Percentiles rank a stretch among this genome's conserved stretches.
phyloP scores from a whole-genome alignment of 305 asterid genomes.

The Fraxinus angustifolia region DNA sequence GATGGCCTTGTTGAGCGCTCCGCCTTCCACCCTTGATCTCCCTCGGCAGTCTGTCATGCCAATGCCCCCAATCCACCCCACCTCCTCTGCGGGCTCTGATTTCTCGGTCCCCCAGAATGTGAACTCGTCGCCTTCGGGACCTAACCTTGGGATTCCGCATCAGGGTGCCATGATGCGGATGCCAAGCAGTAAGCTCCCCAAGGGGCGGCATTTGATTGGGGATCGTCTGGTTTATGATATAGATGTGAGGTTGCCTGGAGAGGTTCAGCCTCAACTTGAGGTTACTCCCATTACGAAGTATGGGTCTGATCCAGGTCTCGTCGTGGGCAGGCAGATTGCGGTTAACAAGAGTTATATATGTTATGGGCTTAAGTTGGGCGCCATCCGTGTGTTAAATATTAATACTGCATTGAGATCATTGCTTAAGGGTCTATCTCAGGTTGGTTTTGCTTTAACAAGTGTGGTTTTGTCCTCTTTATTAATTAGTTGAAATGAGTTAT shows the following conservation, averaged over 20 bases:
- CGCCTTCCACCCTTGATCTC: constrained; percentile 32
- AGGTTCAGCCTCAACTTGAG: constrained; percentile 83
- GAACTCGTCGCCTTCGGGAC: constrained; percentile 28
- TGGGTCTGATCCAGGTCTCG: constrained; percentile 74
- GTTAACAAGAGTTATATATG: constrained; percentile 73
- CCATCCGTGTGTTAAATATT: constrained; percentile 58
- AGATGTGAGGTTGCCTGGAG: constrained; percentile 60
- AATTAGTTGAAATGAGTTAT: not conserved
- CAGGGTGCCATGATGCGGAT: constrained; percentile 40
- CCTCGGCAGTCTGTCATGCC: constrained; percentile 24
- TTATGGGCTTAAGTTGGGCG: constrained; percentile 67
- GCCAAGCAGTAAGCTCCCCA: constrained; percentile 53
- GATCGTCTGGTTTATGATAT: constrained; percentile 56
- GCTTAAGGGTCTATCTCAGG: constrained; percentile 56
- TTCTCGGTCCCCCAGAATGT: constrained; percentile 21
- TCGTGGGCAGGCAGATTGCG: constrained; percentile 71
- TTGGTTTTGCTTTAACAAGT: constrained; percentile 19
- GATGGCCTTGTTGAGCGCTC: constrained; percentile 66
- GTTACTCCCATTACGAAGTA: constrained; percentile 82
- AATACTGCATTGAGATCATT: constrained; percentile 45
- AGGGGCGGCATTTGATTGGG: constrained; percentile 57
- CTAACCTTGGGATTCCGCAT: constrained; percentile 22
- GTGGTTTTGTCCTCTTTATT: not conserved
- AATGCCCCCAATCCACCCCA: constrained; percentile 29
- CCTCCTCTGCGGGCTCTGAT: constrained; percentile 47